Conservation (phyloP, 495 filamentous ascomycete species). For the Aspergillus kassunensis region DNA sequence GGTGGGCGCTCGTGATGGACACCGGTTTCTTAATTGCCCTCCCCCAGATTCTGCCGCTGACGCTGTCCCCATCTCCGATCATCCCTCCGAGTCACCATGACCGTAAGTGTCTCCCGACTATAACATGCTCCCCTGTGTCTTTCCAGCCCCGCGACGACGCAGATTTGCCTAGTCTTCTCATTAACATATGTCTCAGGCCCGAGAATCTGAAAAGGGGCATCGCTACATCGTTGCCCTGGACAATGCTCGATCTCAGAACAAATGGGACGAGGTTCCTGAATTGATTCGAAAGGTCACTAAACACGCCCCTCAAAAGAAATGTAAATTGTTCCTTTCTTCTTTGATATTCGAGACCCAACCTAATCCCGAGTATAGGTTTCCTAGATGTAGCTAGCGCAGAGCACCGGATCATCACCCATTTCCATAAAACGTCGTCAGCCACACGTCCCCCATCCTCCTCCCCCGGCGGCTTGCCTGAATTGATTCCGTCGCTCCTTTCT, state of each 20-base stretch:
- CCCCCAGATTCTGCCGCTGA: conserved; percentile 14
- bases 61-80: conserved; percentile 16
- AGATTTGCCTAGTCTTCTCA: neutral
- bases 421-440: conserved; percentile 35
- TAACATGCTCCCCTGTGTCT: neutral
- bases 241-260: conserved; percentile 77
- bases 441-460: conserved; percentile 32
- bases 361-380: conserved; percentile 52
- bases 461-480: conserved; percentile 54
- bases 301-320: conserved; percentile 81
- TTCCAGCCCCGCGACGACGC: conserved; percentile 5
- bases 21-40: conserved; percentile 11
- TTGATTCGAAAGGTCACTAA: conserved; percentile 87
- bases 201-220: conserved; percentile 62
- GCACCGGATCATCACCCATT: conserved; percentile 53
- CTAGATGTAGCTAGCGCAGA: conserved; percentile 73
- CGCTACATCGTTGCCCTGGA: conserved; percentile 79
- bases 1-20: conserved; percentile 19
- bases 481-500: conserved; percentile 55
- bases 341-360: conserved; percentile 13
- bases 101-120: conserved; percentile 28
- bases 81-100: conserved; percentile 33
- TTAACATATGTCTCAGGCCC: conserved; percentile 25
- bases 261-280: conserved; percentile 88
- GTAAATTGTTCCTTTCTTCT: conserved; percentile 45